These are phyloP conservation scores for Chrysoporthe puriensis DNA, from an alignment of 2,329 filamentous ascomycete species.

Conservation along the genomic window DNA sequence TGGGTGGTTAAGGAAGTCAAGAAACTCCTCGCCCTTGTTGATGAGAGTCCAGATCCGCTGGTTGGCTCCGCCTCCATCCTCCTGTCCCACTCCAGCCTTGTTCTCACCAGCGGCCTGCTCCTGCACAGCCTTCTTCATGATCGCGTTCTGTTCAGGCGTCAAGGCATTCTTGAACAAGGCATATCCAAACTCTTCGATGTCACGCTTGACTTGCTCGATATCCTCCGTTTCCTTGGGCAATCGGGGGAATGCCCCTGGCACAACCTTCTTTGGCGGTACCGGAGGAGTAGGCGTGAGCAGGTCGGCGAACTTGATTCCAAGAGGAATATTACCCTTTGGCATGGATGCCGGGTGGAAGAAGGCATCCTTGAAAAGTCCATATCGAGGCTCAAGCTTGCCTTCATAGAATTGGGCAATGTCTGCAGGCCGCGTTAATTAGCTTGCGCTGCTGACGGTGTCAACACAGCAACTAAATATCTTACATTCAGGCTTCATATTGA, in stretches of 20 bases:
- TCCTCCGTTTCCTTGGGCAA: constrained; percentile 41
- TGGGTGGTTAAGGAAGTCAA: constrained; percentile 37
- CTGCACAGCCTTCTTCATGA: constrained; percentile 33
- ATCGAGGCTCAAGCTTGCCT: constrained; percentile 35
- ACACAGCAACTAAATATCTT: neutral
- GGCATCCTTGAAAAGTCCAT: constrained; percentile 35
- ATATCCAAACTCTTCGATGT: constrained; percentile 36
- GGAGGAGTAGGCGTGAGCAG: constrained; percentile 32
- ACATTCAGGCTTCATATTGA: constrained; percentile 34
- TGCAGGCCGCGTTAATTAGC: neutral
- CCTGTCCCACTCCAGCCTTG: constrained; percentile 31
- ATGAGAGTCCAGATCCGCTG: constrained; percentile 30
- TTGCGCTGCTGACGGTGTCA: neutral
- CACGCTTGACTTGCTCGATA: constrained; percentile 35
- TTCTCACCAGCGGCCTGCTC: constrained; percentile 36
- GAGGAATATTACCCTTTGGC: constrained; percentile 33
- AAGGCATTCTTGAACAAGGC: constrained; percentile 36
- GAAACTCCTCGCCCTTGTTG: constrained; percentile 36
- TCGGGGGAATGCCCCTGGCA: constrained; percentile 42
- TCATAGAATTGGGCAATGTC: constrained; percentile 34
- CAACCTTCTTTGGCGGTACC: constrained; percentile 34
- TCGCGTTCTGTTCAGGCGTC: constrained; percentile 31
- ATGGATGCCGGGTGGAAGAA: constrained; percentile 33
- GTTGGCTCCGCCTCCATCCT: constrained; percentile 33
- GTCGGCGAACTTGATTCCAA: constrained; percentile 36